Conservation (phyloP, 176 grass and related monocot genomes). For the Secale cereale region DNA sequence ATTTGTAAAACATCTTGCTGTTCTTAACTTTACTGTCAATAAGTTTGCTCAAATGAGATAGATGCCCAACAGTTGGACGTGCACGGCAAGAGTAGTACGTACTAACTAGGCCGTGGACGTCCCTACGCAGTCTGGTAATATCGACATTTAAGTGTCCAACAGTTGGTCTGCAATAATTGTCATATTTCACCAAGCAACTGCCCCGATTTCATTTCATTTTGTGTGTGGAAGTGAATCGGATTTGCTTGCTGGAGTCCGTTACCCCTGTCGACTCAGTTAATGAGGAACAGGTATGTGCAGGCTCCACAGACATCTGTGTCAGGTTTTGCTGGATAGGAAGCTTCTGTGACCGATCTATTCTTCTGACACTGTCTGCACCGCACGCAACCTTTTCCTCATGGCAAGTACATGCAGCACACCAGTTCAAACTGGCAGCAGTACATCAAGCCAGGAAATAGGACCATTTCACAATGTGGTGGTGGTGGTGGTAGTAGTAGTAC, state of each 20-base stretch:
- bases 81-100: background rate
- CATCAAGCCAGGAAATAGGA: background rate
- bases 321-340: constrained; percentile 37
- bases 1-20: background rate
- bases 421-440: background rate
- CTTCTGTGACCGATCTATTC: constrained; percentile 30
- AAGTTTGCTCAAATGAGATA: background rate
- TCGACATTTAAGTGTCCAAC: constrained; percentile 15
- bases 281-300: constrained; percentile 35
- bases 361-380: constrained; percentile 36
- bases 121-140: background rate
- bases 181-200: constrained; percentile 28
- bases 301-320: constrained; percentile 30
- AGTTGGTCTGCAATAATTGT: constrained; percentile 26
- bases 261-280: constrained; percentile 44
- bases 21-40: background rate
- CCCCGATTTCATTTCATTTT: background rate
- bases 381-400: constrained; percentile 3
- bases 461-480: constrained; percentile 7
- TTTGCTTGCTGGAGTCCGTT: constrained; percentile 40
- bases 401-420: background rate
- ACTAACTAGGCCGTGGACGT: background rate
- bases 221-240: constrained; percentile 24
- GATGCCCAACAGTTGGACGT: no score
- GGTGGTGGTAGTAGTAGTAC: background rate